Evolutionary conservation across 192 early-diverging fungal species (phyloP).

Genomic region (Linnemannia elongata): DNA sequence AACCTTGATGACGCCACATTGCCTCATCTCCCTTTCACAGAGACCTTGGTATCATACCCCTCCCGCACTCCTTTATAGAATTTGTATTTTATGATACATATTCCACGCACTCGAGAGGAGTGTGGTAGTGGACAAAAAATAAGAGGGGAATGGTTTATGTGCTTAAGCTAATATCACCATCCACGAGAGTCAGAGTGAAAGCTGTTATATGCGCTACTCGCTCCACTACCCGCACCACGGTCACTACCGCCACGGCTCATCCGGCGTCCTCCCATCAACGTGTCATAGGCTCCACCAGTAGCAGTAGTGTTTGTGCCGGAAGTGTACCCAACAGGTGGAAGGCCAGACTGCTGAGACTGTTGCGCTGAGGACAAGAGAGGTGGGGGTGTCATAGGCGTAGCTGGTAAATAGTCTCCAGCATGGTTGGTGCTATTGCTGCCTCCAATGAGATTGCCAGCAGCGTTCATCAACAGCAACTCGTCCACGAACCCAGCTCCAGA

Average conservation of each 20-base stretch:
- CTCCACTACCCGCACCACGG: constrained; percentile 35
- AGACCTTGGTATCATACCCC: no score
- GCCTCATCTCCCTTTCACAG: no score
- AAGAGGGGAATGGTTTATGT: neutral
- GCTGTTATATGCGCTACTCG: constrained; percentile 42
- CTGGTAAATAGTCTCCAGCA: neutral
- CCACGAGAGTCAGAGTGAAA: constrained; percentile 47
- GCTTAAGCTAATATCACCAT: neutral
- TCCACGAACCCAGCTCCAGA: constrained; percentile 22
- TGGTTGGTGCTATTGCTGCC: neutral
- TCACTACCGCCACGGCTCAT: constrained; percentile 52
- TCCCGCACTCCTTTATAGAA: no score
- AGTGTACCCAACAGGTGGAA: neutral
- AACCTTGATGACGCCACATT: no score
- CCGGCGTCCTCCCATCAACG: constrained; percentile 38
- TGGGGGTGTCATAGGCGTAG: neutral
- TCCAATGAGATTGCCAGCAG: neutral
- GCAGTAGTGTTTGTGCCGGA: neutral
- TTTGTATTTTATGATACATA: no score
- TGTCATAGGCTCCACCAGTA: constrained; percentile 19
- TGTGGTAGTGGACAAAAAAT: neutral
- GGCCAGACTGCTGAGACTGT: neutral
- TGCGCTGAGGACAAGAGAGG: neutral
- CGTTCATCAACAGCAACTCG: neutral
- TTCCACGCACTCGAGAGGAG: no score